Evolutionary conservation across 2,329 filamentous ascomycete species (phyloP).

Genomic region (Hyphodiscus sp.): DNA sequence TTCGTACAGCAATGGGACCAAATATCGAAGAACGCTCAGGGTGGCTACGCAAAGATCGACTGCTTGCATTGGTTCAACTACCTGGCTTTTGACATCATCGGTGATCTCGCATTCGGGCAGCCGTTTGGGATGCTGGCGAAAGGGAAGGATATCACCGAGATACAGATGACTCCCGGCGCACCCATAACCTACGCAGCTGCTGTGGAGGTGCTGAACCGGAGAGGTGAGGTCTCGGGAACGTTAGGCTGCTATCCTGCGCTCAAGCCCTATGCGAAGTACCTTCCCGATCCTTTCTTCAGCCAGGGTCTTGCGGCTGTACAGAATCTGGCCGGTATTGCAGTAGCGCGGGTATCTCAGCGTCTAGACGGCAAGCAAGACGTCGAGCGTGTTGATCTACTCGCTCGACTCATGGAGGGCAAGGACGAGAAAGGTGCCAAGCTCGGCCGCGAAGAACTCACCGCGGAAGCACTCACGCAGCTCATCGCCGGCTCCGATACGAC

Average conservation of each 20-base stretch:
- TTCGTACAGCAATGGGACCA: constrained; percentile 69
- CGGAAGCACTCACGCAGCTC: constrained; percentile 83
- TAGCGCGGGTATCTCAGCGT: constrained; percentile 74
- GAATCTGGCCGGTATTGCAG: constrained; percentile 79
- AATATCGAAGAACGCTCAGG: constrained; percentile 38
- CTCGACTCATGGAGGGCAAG: constrained; percentile 76
- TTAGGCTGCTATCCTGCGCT: constrained; percentile 68
- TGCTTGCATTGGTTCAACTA: constrained; percentile 77
- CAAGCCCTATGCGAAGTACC: constrained; percentile 71
- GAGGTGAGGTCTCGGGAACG: constrained; percentile 78
- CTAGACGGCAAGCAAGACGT: constrained; percentile 60
- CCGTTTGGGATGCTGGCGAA: constrained; percentile 78
- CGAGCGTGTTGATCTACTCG: constrained; percentile 71
- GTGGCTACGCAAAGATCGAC: constrained; percentile 57
- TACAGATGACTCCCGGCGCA: constrained; percentile 53
- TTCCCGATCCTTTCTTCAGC: constrained; percentile 77
- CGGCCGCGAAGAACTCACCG: constrained; percentile 72
- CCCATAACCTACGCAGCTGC: constrained; percentile 66
- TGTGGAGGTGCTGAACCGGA: constrained; percentile 80
- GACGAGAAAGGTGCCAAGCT: constrained; percentile 73
- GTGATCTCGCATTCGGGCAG: constrained; percentile 61
- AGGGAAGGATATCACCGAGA: constrained; percentile 72
- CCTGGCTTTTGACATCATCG: constrained; percentile 49
- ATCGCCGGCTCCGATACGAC: constrained; percentile 76
- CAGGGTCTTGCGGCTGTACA: constrained; percentile 68